A percentile compares a stretch with the other conserved stretches of the same genome.
Evolutionary conservation across 768 basidiomycete genomes (phyloP).

Genomic region (Boletus pseudo-olivaceus): DNA sequence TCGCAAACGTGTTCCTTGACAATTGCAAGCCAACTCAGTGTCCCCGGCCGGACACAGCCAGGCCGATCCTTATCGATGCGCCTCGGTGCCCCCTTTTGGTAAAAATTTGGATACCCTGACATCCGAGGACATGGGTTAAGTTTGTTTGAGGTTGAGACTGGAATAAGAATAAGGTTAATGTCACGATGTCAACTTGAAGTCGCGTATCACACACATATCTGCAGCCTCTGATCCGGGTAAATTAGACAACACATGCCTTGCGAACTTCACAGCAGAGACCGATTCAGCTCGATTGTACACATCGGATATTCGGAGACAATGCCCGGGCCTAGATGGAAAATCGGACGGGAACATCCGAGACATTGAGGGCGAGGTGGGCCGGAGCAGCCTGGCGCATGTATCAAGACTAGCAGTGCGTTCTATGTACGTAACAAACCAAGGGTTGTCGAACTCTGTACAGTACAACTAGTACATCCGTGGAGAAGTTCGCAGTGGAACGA

Average conservation of each 20-base stretch:
- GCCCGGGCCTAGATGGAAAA: neutral
- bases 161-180: constrained; percentile 19
- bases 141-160: constrained; percentile 1
- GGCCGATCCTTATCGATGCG: constrained; percentile 31
- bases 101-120: neutral
- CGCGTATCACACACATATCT: constrained; percentile 10
- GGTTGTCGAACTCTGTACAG: neutral
- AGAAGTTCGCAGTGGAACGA: neutral
- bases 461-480: neutral
- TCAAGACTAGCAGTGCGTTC: neutral
- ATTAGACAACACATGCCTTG: neutral
- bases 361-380: neutral
- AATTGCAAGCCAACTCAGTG: too few relatives aligned
- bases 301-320: constrained; percentile 10
- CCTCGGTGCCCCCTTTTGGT: constrained; percentile 21
- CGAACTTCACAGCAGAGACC: constrained; percentile 9
- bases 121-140: constrained; percentile 20
- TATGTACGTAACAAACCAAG: neutral
- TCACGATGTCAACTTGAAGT: constrained; percentile 8
- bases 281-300: constrained; percentile 19
- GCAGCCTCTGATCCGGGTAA: neutral
- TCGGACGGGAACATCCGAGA: neutral
- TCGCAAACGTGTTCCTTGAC: constrained; percentile 6
- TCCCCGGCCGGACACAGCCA: constrained; percentile 6
- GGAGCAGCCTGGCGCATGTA: neutral